Conservation (phyloP, 2,329 filamentous ascomycete genomes). For the Trichoderma atroviride region DNA sequence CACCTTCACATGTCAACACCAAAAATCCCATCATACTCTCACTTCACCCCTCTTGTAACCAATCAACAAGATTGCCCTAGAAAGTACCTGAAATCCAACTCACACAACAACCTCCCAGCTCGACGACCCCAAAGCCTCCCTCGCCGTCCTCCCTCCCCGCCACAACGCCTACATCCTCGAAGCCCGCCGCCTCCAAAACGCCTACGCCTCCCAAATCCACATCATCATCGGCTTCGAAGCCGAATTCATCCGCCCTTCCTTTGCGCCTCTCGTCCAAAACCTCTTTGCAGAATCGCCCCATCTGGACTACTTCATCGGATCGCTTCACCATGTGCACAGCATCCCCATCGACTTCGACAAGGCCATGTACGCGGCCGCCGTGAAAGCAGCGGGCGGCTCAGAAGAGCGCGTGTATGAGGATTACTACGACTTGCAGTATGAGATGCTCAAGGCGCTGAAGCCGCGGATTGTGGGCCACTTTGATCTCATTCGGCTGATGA, state of each 20-base stretch:
- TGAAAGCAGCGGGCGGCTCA: constrained; percentile 45
- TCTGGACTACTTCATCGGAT: constrained; percentile 91
- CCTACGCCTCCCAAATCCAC: constrained; percentile 71
- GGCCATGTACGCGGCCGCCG: constrained; percentile 60
- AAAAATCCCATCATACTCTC: neutral
- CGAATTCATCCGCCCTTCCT: constrained; percentile 82
- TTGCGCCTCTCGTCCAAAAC: constrained; percentile 61
- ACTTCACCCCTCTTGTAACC: neutral
- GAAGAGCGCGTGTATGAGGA: constrained; percentile 76
- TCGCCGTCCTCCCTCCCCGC: constrained; percentile 54
- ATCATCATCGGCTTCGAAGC: constrained; percentile 89
- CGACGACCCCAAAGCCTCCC: constrained; percentile 48
- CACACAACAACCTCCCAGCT: constrained; percentile 35
- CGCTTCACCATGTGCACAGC: constrained; percentile 84
- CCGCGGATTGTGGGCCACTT: constrained; percentile 91
- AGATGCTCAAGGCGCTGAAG: constrained; percentile 72
- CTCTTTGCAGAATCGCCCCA: constrained; percentile 64
- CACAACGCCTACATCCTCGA: constrained; percentile 76
- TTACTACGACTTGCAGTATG: constrained; percentile 86
- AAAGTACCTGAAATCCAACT: constrained; percentile 14
- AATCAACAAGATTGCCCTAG: neutral
- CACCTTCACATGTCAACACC: constrained; percentile 6
- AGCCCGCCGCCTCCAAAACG: constrained; percentile 69
- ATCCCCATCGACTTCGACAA: constrained; percentile 88
- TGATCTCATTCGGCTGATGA: constrained; percentile 84